Evolutionary conservation across 768 basidiomycete genomes (phyloP).

Genomic region (Austroboletus eburneus): DNA sequence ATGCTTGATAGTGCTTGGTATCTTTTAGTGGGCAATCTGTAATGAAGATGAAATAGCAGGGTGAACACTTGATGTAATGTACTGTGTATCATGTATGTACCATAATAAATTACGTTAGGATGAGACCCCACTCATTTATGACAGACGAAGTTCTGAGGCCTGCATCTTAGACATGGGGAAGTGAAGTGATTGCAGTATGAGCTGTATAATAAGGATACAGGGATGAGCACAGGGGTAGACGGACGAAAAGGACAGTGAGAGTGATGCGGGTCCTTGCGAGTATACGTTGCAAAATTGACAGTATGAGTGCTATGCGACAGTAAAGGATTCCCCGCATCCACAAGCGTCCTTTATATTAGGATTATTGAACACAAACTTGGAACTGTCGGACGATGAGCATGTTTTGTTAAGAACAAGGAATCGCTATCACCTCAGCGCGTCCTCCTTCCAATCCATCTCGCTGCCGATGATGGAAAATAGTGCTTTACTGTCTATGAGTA

Average conservation of each 20-base stretch:
- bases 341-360: constrained; percentile 95
- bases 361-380: constrained; percentile 82
- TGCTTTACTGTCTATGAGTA: constrained; percentile 95
- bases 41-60: not conserved
- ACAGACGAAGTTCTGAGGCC: too few species aligned
- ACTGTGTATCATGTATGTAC: constrained; percentile 8
- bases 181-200: constrained; percentile 8
- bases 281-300: constrained; percentile 8
- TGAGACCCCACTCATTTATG: not conserved
- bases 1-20: constrained; percentile 29
- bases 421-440: constrained; percentile 63
- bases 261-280: constrained; percentile 10
- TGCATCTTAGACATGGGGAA: too few species aligned
- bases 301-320: constrained; percentile 35
- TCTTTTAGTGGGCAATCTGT: not conserved
- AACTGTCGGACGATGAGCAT: constrained; percentile 38
- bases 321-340: constrained; percentile 93
- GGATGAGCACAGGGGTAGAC: constrained; percentile 4
- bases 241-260: constrained; percentile 1
- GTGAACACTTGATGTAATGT: constrained; percentile 15
- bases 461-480: constrained; percentile 97
- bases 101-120: constrained; percentile 8
- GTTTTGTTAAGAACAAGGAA: not conserved
- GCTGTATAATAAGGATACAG: constrained; percentile 30
- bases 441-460: constrained; percentile 99